Percentiles rank a stretch among this genome's conserved stretches.
Evolutionary conservation across 306 rosid species (phyloP).

Genomic region (Cucumis hystrix): DNA sequence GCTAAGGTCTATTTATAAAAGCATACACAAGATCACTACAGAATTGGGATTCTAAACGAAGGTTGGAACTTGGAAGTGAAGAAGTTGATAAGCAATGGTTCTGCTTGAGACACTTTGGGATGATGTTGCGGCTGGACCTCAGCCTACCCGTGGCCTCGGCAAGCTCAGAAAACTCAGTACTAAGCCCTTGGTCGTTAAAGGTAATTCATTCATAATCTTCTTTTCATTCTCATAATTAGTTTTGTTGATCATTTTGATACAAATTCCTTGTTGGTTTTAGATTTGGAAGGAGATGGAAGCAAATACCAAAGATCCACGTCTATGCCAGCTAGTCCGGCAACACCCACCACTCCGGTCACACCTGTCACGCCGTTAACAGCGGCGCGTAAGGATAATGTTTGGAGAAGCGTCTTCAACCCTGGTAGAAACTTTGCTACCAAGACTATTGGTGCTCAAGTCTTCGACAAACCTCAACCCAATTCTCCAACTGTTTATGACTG

Average conservation of each 20-base stretch:
- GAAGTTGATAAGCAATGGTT: background rate
- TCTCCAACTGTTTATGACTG: slow-evolving; percentile 95
- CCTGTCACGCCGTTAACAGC: slow-evolving; percentile 31
- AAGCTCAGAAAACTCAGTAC: slow-evolving; percentile 44
- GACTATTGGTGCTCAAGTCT: slow-evolving; percentile 47
- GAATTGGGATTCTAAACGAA: background rate
- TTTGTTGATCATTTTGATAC: background rate
- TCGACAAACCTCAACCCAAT: slow-evolving; percentile 83
- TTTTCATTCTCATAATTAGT: background rate
- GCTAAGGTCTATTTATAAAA: background rate
- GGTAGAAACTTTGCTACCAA: slow-evolving; percentile 78
- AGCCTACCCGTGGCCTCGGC: slow-evolving; percentile 76
- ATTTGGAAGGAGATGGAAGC: slow-evolving; percentile 33
- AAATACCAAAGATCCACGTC: slow-evolving; percentile 24
- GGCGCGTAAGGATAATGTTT: slow-evolving; percentile 53
- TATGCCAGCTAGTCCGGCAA: slow-evolving; percentile 31
- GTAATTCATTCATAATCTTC: background rate
- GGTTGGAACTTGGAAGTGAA: no score
- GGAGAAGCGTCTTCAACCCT: slow-evolving; percentile 98
- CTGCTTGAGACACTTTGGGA: slow-evolving; percentile 85
- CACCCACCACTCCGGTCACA: slow-evolving; percentile 9
- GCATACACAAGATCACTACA: background rate
- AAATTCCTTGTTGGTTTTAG: background rate
- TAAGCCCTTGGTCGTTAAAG: slow-evolving; percentile 14
- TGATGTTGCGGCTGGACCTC: slow-evolving; percentile 73